phyloP scores from a whole-genome alignment of 1,284 basidiomycete genomes.

The Schizophyllum amplum region DNA sequence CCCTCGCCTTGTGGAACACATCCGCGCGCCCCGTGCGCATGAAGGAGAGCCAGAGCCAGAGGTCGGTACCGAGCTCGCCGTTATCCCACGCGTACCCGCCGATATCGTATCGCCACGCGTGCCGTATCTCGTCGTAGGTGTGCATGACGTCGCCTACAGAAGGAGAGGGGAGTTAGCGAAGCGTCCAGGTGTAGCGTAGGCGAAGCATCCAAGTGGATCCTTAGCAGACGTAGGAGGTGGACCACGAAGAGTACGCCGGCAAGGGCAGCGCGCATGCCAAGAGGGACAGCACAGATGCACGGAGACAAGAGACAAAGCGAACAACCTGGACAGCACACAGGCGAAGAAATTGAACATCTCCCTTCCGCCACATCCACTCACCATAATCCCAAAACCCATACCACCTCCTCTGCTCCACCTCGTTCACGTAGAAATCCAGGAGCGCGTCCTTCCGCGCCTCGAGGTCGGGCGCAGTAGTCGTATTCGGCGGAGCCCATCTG shows the following conservation, averaged over 20 bases:
- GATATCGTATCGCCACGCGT: constrained; percentile 36
- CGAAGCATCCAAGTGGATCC: too few species aligned
- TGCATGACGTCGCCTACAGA: constrained; percentile 32
- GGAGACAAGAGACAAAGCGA: too few species aligned
- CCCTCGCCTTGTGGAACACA: constrained; percentile 29
- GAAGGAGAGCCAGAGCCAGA: constrained; percentile 39
- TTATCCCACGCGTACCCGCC: constrained; percentile 35
- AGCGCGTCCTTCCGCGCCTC: constrained; percentile 30
- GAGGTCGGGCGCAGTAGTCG: constrained; percentile 22
- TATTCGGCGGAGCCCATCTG: constrained; percentile 29
- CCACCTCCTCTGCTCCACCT: constrained; percentile 30
- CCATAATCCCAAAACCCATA: constrained; percentile 38
- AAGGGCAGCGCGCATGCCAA: too few species aligned
- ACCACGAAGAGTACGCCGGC: too few species aligned
- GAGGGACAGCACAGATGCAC: too few species aligned
- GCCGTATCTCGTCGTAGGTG: constrained; percentile 32
- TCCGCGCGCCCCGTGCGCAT: constrained; percentile 34
- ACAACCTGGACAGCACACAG: too few species aligned
- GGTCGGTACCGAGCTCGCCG: constrained; percentile 30
- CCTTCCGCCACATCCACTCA: constrained; percentile 14
- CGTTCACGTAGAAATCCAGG: constrained; percentile 34
- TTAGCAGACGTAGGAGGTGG: too few species aligned
- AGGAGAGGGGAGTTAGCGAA: too few species aligned
- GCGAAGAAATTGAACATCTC: constrained; percentile 33
- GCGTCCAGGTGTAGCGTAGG: too few species aligned